A percentile compares a stretch with the other conserved stretches of the same genome.
Conservation (phyloP, 2,329 filamentous ascomycete genomes). For the Cytospora piceae region DNA sequence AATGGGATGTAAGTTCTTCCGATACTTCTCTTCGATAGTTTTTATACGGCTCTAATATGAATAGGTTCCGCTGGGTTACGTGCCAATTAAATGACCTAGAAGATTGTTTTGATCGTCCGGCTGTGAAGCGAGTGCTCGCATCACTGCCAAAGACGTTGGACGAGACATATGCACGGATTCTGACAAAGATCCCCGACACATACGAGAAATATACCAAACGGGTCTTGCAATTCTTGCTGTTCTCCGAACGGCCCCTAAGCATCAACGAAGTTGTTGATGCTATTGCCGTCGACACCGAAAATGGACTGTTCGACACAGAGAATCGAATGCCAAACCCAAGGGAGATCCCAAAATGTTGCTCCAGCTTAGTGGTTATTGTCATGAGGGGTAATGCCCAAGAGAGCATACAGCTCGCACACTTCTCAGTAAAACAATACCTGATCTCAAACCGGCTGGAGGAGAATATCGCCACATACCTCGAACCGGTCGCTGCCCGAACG, state of each 20-base stretch:
- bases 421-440: not conserved
- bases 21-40: too few relatives aligned
- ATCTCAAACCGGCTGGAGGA: not conserved
- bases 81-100: not conserved
- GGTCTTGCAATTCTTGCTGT: not conserved
- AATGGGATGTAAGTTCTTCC: not conserved
- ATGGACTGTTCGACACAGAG: not conserved
- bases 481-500: not conserved
- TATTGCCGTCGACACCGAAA: not conserved
- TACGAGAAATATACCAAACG: not conserved
- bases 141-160: conserved; percentile 1
- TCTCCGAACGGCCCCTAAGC: not conserved
- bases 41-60: not conserved
- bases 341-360: not conserved
- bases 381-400: not conserved
- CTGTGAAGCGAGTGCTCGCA: not conserved
- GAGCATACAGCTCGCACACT: not conserved
- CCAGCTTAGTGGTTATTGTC: not conserved
- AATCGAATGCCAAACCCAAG: not conserved
- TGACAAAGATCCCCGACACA: not conserved
- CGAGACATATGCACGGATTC: not conserved
- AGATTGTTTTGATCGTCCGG: not conserved
- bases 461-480: not conserved
- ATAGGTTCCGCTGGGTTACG: conserved; percentile 3
- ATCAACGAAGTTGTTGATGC: not conserved